These are phyloP conservation scores for Exophiala alcalophila DNA, from an alignment of 2,329 filamentous ascomycete genomes.

Conservation along the genomic window DNA sequence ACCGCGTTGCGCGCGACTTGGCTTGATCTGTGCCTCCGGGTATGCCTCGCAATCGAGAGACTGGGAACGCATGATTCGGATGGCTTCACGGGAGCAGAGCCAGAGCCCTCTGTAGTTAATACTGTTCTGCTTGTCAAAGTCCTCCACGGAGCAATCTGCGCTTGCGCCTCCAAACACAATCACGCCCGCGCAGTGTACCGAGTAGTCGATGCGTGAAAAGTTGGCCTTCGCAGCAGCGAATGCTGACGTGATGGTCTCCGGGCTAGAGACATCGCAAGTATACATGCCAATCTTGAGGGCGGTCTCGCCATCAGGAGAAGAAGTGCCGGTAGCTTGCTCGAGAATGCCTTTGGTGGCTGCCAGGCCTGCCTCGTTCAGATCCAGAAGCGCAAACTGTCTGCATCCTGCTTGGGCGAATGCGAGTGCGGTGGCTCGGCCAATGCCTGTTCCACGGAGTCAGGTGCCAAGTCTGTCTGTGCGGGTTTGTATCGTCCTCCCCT, in stretches of 20 bases:
- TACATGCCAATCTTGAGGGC: constrained; percentile 33
- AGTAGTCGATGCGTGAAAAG: constrained; percentile 55
- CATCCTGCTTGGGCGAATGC: constrained; percentile 75
- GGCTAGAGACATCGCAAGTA: constrained; percentile 48
- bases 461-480: no score
- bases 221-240: constrained; percentile 33
- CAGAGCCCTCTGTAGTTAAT: constrained; percentile 56
- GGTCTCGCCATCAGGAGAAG: constrained; percentile 35
- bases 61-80: constrained; percentile 43
- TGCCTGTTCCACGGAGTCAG: constrained; percentile 60
- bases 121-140: constrained; percentile 54
- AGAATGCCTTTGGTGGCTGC: constrained; percentile 11
- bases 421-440: constrained; percentile 78
- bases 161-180: constrained; percentile 44
- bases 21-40: constrained; percentile 36
- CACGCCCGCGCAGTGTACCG: constrained; percentile 56
- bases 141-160: constrained; percentile 46
- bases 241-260: constrained; percentile 44
- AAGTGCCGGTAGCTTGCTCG: constrained; percentile 31
- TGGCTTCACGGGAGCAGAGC: constrained; percentile 47
- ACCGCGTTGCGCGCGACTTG: constrained; percentile 41
- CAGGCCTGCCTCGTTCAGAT: constrained; percentile 16
- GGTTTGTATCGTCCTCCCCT: no score
- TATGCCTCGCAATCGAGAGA: constrained; percentile 42
- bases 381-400: constrained; percentile 13